Conservation (phyloP, 768 basidiomycete genomes). For the Agaricus blazei region DNA sequence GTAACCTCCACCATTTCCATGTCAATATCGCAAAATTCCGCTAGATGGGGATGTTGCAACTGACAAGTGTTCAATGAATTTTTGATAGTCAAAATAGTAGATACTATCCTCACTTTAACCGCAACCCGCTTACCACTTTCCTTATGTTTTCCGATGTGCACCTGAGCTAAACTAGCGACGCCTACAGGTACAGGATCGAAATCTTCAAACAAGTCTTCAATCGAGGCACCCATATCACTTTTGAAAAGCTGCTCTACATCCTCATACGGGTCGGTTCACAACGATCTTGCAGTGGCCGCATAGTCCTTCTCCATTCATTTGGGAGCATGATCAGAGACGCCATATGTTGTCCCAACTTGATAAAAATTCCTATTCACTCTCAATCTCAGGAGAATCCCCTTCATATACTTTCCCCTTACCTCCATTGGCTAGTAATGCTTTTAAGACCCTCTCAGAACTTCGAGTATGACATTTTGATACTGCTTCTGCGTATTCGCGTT, state of each 20-base stretch:
- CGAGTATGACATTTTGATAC: slow-evolving; percentile 79
- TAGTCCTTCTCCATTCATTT: slow-evolving; percentile 46
- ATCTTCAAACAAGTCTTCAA: slow-evolving; percentile 75
- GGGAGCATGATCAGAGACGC: slow-evolving; percentile 53
- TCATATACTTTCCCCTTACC: slow-evolving; percentile 36
- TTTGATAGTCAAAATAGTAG: no score
- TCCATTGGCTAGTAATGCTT: slow-evolving; percentile 86
- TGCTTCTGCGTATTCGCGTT: slow-evolving; percentile 46
- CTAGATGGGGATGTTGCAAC: slow-evolving; percentile 90
- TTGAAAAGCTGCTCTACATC: slow-evolving; percentile 73
- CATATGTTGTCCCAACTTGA: slow-evolving; percentile 91
- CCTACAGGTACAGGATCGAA: slow-evolving; percentile 89
- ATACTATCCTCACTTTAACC: slow-evolving; percentile 56
- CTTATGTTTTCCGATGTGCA: slow-evolving; percentile 77
- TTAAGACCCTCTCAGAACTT: slow-evolving; percentile 73
- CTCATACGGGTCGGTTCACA: slow-evolving; percentile 87
- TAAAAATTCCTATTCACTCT: slow-evolving; percentile 58
- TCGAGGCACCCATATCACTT: slow-evolving; percentile 68
- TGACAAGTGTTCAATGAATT: slow-evolving; percentile 16
- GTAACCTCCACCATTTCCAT: slow-evolving; percentile 80
- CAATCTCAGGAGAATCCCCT: background rate
- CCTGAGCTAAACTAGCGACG: slow-evolving; percentile 94
- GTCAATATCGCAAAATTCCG: slow-evolving; percentile 90
- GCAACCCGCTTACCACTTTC: slow-evolving; percentile 75
- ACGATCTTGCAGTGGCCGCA: slow-evolving; percentile 75